Evolutionary conservation across 345 rosid species (phyloP), one percentile per base, ranked within the genome.

Genomic region (Syzygium aromaticum): DNA sequence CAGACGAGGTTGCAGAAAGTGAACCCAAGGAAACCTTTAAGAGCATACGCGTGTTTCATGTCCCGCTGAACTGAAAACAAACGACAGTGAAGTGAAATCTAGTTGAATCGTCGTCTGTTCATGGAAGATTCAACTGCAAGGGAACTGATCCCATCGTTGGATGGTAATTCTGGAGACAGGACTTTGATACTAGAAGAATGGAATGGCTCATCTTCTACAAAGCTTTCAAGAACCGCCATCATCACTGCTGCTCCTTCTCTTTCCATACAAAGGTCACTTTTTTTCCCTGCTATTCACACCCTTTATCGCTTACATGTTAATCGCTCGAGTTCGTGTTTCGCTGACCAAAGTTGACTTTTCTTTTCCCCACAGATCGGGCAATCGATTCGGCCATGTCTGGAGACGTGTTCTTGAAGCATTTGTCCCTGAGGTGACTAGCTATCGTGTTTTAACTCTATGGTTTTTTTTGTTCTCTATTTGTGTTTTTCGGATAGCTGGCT

Each of bases 341-440:
- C 61, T 28, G 25, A 13, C 30, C 22, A 49, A 10, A 19, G 56
- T 22, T 38, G 49, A 16, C 5, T 46, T 23, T 77, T 86, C 86
- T 23, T 23, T 13, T 86, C 46, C 77, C 40, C 6, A 40, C 91
- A 96, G 98, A 88, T 95, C 94, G 56, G 89, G 94, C 63, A 90
- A 91, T 89, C 95, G 95, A 11, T 94, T 95, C 90, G 86, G 88
- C 87, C 98, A 95, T 91, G 90, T 97, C 19, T 93, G 96, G 97
- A 93, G 97, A 86, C 92, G 98, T 83, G 87, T 96, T 86, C 97
- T 96, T 85, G 94, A 95, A 92, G 99, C 99, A 30, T 95, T 97
- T 89, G 97, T 97, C 27, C 99, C 98, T 0, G 99, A 96, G 99
- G 98, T 91, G 90, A 89, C 85, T n/a, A 15, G 54, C 54, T 63